Conservation (phyloP, 2,329 filamentous ascomycete genomes). For the Trichophyton rubrum region DNA sequence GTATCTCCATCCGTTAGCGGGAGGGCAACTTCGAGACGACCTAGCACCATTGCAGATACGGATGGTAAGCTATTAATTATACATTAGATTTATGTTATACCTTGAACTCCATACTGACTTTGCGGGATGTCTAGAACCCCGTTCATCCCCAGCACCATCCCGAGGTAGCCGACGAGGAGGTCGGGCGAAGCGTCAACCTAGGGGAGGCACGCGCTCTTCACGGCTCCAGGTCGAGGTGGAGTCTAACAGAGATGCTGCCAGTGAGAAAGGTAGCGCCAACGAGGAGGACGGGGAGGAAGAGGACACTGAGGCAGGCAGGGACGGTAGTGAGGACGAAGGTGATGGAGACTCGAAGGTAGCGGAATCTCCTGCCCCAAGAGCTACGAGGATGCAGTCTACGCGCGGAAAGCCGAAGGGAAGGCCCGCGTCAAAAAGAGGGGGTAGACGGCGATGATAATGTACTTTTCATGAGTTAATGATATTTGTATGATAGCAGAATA, state of each 20-base stretch:
- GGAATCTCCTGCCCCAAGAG: slow-evolving; percentile 25
- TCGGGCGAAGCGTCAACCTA: slow-evolving; percentile 23
- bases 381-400: slow-evolving; percentile 26
- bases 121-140: slow-evolving; percentile 23
- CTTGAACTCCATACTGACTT: not conserved
- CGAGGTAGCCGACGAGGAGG: slow-evolving; percentile 26
- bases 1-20: slow-evolving; percentile 29
- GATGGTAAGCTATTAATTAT: slow-evolving; percentile 27
- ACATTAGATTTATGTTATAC: not conserved
- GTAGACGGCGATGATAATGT: slow-evolving; percentile 19
- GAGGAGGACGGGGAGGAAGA: slow-evolving; percentile 31
- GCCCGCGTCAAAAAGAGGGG: slow-evolving; percentile 23
- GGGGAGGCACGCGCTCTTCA: slow-evolving; percentile 26
- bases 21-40: slow-evolving; percentile 27
- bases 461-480: not conserved
- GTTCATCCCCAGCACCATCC: slow-evolving; percentile 32
- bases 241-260: slow-evolving; percentile 17
- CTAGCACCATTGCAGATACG: slow-evolving; percentile 37
- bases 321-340: slow-evolving; percentile 28
- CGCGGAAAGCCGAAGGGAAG: slow-evolving; percentile 20
- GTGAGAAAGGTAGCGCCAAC: slow-evolving; percentile 21
- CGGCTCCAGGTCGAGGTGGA: slow-evolving; percentile 30
- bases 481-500: not conserved
- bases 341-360: slow-evolving; percentile 25
- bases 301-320: slow-evolving; percentile 26